A percentile compares a stretch with the other conserved stretches of the same genome.
These are phyloP conservation scores for Nicotiana benthamiana DNA, from an alignment of 257 asterid genomes.

Conservation along the genomic window DNA sequence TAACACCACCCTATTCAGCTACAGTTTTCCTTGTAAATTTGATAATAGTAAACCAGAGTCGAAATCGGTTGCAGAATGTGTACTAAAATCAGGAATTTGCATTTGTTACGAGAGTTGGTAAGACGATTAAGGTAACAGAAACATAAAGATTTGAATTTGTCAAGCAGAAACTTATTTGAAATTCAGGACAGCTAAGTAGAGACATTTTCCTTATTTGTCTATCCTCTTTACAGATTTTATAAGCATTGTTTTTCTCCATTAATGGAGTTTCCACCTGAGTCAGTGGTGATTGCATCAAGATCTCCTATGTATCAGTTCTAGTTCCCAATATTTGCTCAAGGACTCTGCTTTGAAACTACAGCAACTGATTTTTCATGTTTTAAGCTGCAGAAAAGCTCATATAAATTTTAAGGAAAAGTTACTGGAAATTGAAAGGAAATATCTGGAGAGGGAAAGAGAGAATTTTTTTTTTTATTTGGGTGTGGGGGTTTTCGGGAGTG, in stretches of 20 bases:
- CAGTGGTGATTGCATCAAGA: neutral
- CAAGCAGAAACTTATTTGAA: neutral
- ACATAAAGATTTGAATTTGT: neutral
- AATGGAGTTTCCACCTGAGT: neutral
- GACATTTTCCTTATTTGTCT: constrained; percentile 98
- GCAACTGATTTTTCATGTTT: too few species aligned
- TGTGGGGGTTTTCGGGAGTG: too few species aligned
- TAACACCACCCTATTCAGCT: too few species aligned
- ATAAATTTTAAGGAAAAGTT: neutral
- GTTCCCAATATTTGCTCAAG: neutral
- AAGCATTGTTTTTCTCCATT: constrained; percentile 18
- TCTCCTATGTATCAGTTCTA: neutral
- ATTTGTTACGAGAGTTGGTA: neutral
- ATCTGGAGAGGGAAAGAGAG: too few species aligned
- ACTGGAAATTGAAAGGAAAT: neutral
- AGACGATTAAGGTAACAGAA: neutral
- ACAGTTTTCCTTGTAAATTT: too few species aligned
- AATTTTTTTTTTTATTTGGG: too few species aligned
- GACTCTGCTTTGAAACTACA: neutral
- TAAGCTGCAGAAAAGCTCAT: too few species aligned
- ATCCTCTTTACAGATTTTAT: constrained; percentile 91
- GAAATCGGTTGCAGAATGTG: too few species aligned
- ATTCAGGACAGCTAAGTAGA: constrained; percentile 90
- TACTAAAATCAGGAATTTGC: neutral
- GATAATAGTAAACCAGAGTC: too few species aligned